Evolutionary conservation across 768 basidiomycete species (phyloP).

Genomic region (Lactifluus volemus): DNA sequence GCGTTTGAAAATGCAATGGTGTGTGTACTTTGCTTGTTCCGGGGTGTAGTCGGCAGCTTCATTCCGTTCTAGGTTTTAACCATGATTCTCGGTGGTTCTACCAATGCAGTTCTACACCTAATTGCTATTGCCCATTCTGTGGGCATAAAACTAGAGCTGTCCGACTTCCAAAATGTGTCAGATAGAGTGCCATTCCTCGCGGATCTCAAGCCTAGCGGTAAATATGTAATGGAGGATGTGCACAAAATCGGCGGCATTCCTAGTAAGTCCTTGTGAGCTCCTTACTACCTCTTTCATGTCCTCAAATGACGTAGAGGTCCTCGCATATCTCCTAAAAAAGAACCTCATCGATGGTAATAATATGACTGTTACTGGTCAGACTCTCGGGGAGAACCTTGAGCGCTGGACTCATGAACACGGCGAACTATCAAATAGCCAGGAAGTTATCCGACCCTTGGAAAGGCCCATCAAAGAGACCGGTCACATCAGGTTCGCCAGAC

Average conservation of each 20-base stretch:
- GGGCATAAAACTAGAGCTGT: slow-evolving; percentile 77
- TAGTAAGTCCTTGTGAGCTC: slow-evolving; percentile 42
- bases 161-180: slow-evolving; percentile 91
- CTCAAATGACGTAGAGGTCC: slow-evolving; percentile 48
- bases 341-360: slow-evolving; percentile 85
- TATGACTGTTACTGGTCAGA: slow-evolving; percentile 84
- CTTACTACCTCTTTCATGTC: background rate
- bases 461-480: slow-evolving; percentile 86
- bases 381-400: slow-evolving; percentile 88
- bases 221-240: slow-evolving; percentile 98
- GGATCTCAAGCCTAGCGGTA: slow-evolving; percentile 93
- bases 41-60: background rate
- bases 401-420: slow-evolving; percentile 78
- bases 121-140: slow-evolving; percentile 97
- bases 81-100: slow-evolving; percentile 96
- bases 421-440: slow-evolving; percentile 63
- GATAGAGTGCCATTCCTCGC: slow-evolving; percentile 92
- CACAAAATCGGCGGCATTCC: slow-evolving; percentile 95
- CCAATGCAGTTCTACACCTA: slow-evolving; percentile 94
- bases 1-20: slow-evolving; percentile 99
- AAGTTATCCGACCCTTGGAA: slow-evolving; percentile 80
- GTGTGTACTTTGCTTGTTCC: slow-evolving; percentile 16
- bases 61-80: slow-evolving; percentile 63
- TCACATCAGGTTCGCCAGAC: slow-evolving; percentile 62
- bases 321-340: slow-evolving; percentile 78